Evolutionary conservation across 805 yeast genomes (phyloP).

Genomic region (Allodekkera sacchari): DNA sequence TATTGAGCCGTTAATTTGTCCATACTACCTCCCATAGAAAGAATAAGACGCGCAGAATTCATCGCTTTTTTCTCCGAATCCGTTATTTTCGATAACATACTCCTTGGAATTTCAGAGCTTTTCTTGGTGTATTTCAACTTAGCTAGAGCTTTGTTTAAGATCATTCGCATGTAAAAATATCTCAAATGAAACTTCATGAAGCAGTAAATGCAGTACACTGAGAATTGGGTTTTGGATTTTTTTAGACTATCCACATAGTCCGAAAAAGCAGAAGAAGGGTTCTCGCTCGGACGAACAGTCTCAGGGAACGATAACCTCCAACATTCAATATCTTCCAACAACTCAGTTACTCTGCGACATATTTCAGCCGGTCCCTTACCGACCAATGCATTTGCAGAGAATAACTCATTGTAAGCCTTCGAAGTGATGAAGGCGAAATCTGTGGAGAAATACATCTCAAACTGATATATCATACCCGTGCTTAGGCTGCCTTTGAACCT

Average conservation of each 20-base stretch:
- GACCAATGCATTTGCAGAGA: conserved; percentile 20
- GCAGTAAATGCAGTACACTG: conserved; percentile 6
- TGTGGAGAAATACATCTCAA: conserved; percentile 11
- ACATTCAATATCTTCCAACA: conserved; percentile 18
- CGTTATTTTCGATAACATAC: not conserved
- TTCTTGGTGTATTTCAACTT: conserved; percentile 6
- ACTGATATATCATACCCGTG: not conserved
- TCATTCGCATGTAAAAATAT: conserved; percentile 20
- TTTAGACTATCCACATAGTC: conserved; percentile 6
- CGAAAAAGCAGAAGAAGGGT: conserved; percentile 5
- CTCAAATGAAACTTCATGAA: conserved; percentile 14
- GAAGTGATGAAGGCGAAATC: conserved; percentile 21
- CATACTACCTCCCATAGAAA: conserved; percentile 11
- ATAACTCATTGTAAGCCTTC: conserved; percentile 18
- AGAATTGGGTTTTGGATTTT: conserved; percentile 1
- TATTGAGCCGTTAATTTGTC: conserved; percentile 9
- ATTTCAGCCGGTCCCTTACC: conserved; percentile 13
- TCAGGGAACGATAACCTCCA: conserved; percentile 23
- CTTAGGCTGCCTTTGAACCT: not conserved
- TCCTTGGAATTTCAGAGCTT: not conserved
- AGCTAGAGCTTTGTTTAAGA: conserved; percentile 18
- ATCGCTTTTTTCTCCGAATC: conserved; percentile 11
- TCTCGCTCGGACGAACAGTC: conserved; percentile 13
- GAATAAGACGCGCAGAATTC: conserved; percentile 20
- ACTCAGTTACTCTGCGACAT: conserved; percentile 4